Percentiles rank a stretch among this genome's conserved stretches.
These are phyloP conservation scores for Saturnispora hagleri DNA, from an alignment of 805 yeast genomes.

Conservation along the genomic window DNA sequence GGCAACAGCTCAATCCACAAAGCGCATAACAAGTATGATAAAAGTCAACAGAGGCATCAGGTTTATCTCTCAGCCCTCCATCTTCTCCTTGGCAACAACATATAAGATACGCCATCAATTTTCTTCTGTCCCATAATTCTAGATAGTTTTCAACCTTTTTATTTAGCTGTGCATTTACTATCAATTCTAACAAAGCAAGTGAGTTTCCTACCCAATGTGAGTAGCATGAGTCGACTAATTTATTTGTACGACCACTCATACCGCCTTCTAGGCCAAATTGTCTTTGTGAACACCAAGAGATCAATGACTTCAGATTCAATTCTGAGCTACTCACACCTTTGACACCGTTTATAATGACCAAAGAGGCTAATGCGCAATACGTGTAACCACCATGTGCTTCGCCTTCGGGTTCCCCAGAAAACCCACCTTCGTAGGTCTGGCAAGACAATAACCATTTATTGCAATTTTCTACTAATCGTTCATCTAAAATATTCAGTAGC, in stretches of 20 bases:
- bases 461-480: conserved; percentile 45
- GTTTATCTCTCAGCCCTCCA: conserved; percentile 78
- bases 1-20: conserved; percentile 61
- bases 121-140: conserved; percentile 41
- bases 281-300: conserved; percentile 61
- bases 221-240: conserved; percentile 93
- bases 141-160: not conserved
- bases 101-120: conserved; percentile 56
- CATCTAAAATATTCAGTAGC: conserved; percentile 52
- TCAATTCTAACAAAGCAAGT: conserved; percentile 51
- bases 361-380: conserved; percentile 73
- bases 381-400: conserved; percentile 99
- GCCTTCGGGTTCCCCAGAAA: conserved; percentile 70
- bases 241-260: conserved; percentile 81
- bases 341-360: conserved; percentile 34
- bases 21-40: conserved; percentile 87
- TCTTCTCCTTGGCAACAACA: conserved; percentile 61
- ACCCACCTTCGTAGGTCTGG: conserved; percentile 94
- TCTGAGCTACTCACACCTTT: conserved; percentile 26
- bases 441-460: conserved; percentile 56
- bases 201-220: conserved; percentile 92
- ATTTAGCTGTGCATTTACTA: conserved; percentile 39
- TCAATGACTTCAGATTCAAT: conserved; percentile 38
- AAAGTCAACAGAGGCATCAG: conserved; percentile 69
- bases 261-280: conserved; percentile 80